A percentile compares a stretch with the other conserved stretches of the same genome.
Conservation (phyloP, 2,329 filamentous ascomycete species). For the Dryadomyces quercivorus region DNA sequence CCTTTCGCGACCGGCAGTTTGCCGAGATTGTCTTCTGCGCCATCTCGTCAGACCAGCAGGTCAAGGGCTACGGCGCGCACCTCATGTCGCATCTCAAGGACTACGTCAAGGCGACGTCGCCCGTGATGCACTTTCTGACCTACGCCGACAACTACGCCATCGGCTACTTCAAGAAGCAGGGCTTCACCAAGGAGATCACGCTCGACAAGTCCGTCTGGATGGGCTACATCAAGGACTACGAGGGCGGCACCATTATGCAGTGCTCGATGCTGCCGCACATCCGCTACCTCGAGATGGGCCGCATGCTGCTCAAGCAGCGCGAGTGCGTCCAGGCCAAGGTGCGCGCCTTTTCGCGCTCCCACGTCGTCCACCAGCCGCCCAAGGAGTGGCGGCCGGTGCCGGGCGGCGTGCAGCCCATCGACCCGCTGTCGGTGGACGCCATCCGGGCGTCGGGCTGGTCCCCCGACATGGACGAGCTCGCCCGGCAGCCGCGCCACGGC, state of each 20-base stretch:
- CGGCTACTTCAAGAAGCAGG: constrained; percentile 98
- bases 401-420: constrained; percentile 59
- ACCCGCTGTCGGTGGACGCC: constrained; percentile 75
- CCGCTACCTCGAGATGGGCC: constrained; percentile 81
- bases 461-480: constrained; percentile 93
- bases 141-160: constrained; percentile 99
- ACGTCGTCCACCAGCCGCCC: constrained; percentile 76
- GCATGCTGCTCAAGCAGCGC: constrained; percentile 96
- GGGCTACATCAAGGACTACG: constrained; percentile 99
- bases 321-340: constrained; percentile 94
- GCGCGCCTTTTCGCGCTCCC: constrained; percentile 75
- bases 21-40: constrained; percentile 99
- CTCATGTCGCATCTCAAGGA: constrained; percentile 97
- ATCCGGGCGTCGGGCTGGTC: constrained; percentile 93
- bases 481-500: constrained; percentile 86
- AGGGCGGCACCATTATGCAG: constrained; percentile 98
- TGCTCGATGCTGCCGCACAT: constrained; percentile 94
- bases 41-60: constrained; percentile 94
- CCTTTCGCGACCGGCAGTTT: constrained; percentile 83
- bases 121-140: constrained; percentile 97
- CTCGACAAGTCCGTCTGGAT: constrained; percentile 87
- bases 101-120: constrained; percentile 92
- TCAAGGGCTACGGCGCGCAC: constrained; percentile 96
- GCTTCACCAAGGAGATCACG: constrained; percentile 97
- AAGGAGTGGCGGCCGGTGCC: constrained; percentile 50